Evolutionary conservation across 176 grass and related monocot species (phyloP), one percentile per base, ranked within the genome.

Genomic region (Lolium rigidum): DNA sequence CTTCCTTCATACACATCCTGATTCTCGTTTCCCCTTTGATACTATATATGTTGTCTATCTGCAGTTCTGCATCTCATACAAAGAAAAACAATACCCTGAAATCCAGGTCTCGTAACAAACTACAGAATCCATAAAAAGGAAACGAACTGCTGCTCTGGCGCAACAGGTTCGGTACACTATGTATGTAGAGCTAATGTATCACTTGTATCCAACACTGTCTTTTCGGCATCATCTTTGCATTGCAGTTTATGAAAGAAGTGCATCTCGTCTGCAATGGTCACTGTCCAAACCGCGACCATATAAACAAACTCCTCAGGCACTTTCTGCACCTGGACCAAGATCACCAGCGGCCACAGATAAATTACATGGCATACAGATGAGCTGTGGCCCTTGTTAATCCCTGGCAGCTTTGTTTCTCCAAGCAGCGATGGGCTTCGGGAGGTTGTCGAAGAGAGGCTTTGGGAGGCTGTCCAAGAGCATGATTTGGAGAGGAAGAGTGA

Each of bases 351-450:
- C 48, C 10, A 57, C 11, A 24, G 5, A 55, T 39, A 62, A 66
- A 64, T 37, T 24, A 14, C 13, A 85, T 46, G 47, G 76, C 69
- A 25, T 64, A n/a, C 14, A 26, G 71, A 46, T 16, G 43, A 74
- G 74, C 24, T 79, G 31, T 15, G 49, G 64, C 56, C 24, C 20
- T 49, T 74, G 57, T 85, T 93, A 95, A 93, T 98, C 95, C 37
- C 84, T 79, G 56, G 95, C 89, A 28, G 91, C 73, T 89, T 98
- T 98, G 77, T 89, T 95, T 77, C 81, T 97, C 93, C 89, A 93
- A 17, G 80, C 83, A 52, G 82, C 77, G 13, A 95, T 87, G 18
- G 91, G 85, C 75, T 91, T 97, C 0, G 82, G 84, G 37, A 95
- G 86, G 67, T 82, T 90, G 80, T 94, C 88, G 37, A 94, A 89